Evolutionary conservation across 1,284 basidiomycete genomes (phyloP).

Genomic region (Tilletia setariae): DNA sequence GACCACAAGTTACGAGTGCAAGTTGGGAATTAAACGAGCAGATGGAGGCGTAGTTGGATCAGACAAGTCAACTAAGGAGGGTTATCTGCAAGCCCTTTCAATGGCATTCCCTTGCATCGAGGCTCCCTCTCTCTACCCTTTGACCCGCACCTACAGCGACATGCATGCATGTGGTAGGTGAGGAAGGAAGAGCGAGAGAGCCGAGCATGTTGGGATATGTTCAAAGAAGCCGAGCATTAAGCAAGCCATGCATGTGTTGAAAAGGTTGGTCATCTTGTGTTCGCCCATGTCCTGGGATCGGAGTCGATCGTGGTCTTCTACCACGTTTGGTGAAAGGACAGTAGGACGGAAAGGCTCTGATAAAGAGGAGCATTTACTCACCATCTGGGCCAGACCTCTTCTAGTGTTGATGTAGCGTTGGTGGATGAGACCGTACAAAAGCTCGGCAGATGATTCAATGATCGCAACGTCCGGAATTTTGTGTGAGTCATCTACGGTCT

Average conservation of each 20-base stretch:
- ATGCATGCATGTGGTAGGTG: conserved; percentile 9
- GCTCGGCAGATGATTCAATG: conserved; percentile 93
- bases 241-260: conserved; percentile 16
- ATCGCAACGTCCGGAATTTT: conserved; percentile 82
- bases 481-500: conserved; percentile 90
- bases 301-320: no score
- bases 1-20: not conserved
- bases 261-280: conserved; percentile 1
- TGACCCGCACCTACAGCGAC: not conserved
- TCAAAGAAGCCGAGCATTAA: not conserved
- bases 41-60: not conserved
- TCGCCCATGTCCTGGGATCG: no score
- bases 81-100: conserved; percentile 10
- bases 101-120: not conserved
- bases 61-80: conserved; percentile 11
- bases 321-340: no score
- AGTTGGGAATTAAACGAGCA: not conserved
- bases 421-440: conserved; percentile 95
- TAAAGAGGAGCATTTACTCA: conserved; percentile 57
- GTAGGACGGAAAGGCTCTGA: no score
- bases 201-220: not conserved
- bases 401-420: conserved; percentile 95
- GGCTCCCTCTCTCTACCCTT: not conserved
- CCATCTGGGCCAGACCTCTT: conserved; percentile 91
- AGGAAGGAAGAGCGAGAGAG: not conserved